Base-by-base conservation (phyloP, 805 yeast species). In the Candida methanosorbosa region DNA sequence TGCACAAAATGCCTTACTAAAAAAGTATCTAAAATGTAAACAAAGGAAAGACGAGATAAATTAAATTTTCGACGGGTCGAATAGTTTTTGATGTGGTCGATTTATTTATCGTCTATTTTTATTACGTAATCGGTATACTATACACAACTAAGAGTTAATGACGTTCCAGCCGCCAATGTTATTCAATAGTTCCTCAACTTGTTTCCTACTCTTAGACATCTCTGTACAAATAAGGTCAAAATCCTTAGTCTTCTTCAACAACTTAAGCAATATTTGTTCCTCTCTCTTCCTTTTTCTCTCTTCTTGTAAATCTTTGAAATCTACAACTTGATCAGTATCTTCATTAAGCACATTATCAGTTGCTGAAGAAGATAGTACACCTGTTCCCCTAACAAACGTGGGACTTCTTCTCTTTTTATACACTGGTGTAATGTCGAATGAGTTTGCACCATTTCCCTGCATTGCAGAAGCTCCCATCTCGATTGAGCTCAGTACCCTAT, bases 211-310 rank as follows among this genome's bases (percentile, higher is more conserved):
- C 47, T 67, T 66, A 31, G 68, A 72, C 45, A 84, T 59, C 38
- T 75, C 81, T 0, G 90, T 83, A 48, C 90, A 80, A 2, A 85
- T 77, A 4, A 72, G 63, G 46, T 81, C 90, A 42, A 78, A 64
- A 41, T 68, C 70, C 34, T 72, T 78, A 18, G 66, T 66, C 16
- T 72, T 69, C 38, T 66, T 66, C 20, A 80, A 44, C 12, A 73
- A 55, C 39, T 65, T 66, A 3, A 72, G 40, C 30, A 76, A 45
- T 11, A 53, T 52, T 4, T 52, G 38, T 37, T 65, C 54, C 25
- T 65, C 64, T 24, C 46, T 42, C 23, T 50, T 43, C 25, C 41
- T 22, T 25, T 33, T n/a, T 28, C 52, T 37, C 35, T 50, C 44
- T 18, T 43, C 18, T 33, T 50, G 38, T 30, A 48, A 26, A 17